Evolutionary conservation across 2,329 filamentous ascomycete genomes (phyloP).

Genomic region (Ophiocordyceps australis): DNA sequence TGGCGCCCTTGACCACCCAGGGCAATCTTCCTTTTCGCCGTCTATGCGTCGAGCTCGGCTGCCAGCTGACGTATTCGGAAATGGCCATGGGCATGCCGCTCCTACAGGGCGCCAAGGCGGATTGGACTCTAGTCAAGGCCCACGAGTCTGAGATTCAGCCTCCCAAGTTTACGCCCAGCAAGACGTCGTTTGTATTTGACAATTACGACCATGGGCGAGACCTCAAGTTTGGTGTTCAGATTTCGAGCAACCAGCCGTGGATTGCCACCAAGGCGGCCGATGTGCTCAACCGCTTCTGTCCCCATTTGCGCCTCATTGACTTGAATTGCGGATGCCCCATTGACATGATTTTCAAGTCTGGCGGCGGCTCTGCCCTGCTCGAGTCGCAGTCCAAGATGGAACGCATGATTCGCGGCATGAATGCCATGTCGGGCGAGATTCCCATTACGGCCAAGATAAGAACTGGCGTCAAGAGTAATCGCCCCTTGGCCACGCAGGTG

Average conservation of each 20-base stretch:
- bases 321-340: slow-evolving; percentile 96
- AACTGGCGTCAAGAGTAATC: slow-evolving; percentile 68
- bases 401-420: slow-evolving; percentile 93
- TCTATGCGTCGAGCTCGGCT: slow-evolving; percentile 75
- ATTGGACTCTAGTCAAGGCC: slow-evolving; percentile 90
- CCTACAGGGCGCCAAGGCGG: slow-evolving; percentile 73
- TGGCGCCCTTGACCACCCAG: slow-evolving; percentile 93
- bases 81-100: slow-evolving; percentile 91
- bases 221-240: slow-evolving; percentile 79
- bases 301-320: slow-evolving; percentile 77
- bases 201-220: slow-evolving; percentile 72
- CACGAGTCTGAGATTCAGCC: slow-evolving; percentile 67
- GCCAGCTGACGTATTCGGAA: slow-evolving; percentile 89
- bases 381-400: slow-evolving; percentile 77
- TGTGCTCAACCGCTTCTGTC: slow-evolving; percentile 55
- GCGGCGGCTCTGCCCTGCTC: slow-evolving; percentile 82
- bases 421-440: slow-evolving; percentile 72
- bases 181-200: slow-evolving; percentile 37
- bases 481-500: slow-evolving; percentile 63
- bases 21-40: slow-evolving; percentile 90
- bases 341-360: slow-evolving; percentile 76
- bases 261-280: slow-evolving; percentile 79
- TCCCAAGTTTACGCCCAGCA: slow-evolving; percentile 44
- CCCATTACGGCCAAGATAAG: slow-evolving; percentile 92
- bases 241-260: slow-evolving; percentile 85